phyloP scores from a whole-genome alignment of 768 basidiomycete species.

The Russula sp. region DNA sequence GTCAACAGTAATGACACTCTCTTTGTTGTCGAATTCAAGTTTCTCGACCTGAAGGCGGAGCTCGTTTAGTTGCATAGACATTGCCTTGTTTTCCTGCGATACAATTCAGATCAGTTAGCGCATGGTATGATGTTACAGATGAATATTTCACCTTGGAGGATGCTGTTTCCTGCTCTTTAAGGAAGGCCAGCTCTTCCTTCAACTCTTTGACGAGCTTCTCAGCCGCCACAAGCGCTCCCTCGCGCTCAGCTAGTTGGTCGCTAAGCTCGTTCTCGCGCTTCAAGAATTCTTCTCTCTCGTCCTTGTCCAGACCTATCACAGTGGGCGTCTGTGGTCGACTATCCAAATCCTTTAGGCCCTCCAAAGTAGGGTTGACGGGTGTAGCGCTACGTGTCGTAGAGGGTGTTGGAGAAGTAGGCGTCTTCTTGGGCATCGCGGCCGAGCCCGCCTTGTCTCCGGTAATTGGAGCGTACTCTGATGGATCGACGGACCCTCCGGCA shows the following conservation, averaged over 20 bases:
- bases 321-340: constrained; percentile 92
- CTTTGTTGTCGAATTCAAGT: constrained; percentile 94
- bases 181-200: constrained; percentile 79
- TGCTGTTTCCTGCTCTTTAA: constrained; percentile 84
- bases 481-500: constrained; percentile 76
- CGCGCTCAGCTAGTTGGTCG: constrained; percentile 88
- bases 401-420: constrained; percentile 54
- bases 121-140: constrained; percentile 2
- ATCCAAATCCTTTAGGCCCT: constrained; percentile 69
- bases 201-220: constrained; percentile 87
- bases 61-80: constrained; percentile 91
- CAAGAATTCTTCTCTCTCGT: constrained; percentile 96
- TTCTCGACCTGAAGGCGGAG: constrained; percentile 87
- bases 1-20: constrained; percentile 86
- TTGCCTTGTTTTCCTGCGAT: constrained; percentile 82
- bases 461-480: constrained; percentile 65
- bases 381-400: constrained; percentile 65
- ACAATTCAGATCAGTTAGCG: constrained; percentile 2
- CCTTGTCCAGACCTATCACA: constrained; percentile 83
- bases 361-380: constrained; percentile 65
- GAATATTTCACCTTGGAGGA: constrained; percentile 56
- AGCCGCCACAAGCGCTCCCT: constrained; percentile 69
- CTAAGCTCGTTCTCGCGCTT: constrained; percentile 94
- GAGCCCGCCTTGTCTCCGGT: constrained; percentile 51
- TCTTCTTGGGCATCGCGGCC: constrained; percentile 42